A percentile compares a stretch with the other conserved stretches of the same genome.
Evolutionary conservation across 495 filamentous ascomycete species (phyloP).

Genomic region (Penicillium riverlandense): DNA sequence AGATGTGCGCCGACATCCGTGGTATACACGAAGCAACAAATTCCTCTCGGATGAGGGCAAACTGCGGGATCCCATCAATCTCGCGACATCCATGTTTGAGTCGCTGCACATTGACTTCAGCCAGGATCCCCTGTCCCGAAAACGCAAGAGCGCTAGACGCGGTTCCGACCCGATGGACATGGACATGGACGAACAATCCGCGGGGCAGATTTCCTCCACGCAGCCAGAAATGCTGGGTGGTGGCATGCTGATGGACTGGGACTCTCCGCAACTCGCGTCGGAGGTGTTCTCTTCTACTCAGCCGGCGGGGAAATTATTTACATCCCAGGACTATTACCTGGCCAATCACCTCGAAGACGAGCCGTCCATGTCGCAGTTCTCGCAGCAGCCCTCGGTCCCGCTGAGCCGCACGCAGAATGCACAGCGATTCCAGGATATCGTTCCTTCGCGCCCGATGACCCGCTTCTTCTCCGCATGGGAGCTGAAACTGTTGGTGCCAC

Average conservation of each 20-base stretch:
- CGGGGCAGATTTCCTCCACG: slow-evolving; percentile 51
- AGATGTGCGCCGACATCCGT: slow-evolving; percentile 86
- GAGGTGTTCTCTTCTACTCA: slow-evolving; percentile 51
- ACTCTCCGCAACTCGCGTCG: slow-evolving; percentile 45
- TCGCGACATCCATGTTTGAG: slow-evolving; percentile 91
- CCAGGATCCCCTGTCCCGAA: slow-evolving; percentile 49
- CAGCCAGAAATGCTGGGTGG: slow-evolving; percentile 70
- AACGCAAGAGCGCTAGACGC: slow-evolving; percentile 31
- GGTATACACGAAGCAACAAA: slow-evolving; percentile 82
- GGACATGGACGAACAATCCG: slow-evolving; percentile 31
- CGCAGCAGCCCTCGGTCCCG: slow-evolving; percentile 69
- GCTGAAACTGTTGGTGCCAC: slow-evolving; percentile 67
- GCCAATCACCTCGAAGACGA: slow-evolving; percentile 72
- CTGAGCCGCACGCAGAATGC: slow-evolving; percentile 80
- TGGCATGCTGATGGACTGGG: slow-evolving; percentile 73
- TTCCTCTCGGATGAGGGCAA: slow-evolving; percentile 66
- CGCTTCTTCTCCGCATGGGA: slow-evolving; percentile 86
- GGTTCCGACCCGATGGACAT: slow-evolving; percentile 45
- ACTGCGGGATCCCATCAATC: slow-evolving; percentile 68
- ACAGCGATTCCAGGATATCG: slow-evolving; percentile 78
- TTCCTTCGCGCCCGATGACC: slow-evolving; percentile 73
- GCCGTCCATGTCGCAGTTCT: slow-evolving; percentile 89
- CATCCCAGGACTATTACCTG: slow-evolving; percentile 29
- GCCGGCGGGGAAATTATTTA: slow-evolving; percentile 26
- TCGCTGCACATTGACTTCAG: slow-evolving; percentile 86